These are phyloP conservation scores for Rhizopogon roseolus DNA, from an alignment of 768 basidiomycete genomes.

Conservation along the genomic window DNA sequence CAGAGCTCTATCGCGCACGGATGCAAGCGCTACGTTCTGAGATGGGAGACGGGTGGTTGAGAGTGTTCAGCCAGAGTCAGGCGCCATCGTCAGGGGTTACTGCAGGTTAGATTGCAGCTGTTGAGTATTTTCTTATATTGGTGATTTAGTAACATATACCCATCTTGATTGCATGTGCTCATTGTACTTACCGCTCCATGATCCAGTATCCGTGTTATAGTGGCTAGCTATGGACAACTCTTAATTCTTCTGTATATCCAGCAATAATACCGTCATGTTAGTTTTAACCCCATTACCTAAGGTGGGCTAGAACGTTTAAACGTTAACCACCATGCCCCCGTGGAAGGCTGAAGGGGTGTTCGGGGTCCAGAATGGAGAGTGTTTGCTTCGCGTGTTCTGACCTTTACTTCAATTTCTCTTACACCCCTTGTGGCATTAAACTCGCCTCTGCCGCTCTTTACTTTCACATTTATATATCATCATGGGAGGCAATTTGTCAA, in stretches of 20 bases:
- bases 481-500: slow-evolving; percentile 88
- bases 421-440: slow-evolving; percentile 27
- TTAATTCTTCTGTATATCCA: background rate
- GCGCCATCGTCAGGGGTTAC: slow-evolving; percentile 7
- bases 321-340: too few relatives aligned
- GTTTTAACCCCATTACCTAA: background rate
- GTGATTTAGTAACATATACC: background rate
- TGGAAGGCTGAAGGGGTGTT: slow-evolving; percentile 12
- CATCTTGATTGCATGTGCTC: background rate
- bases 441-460: slow-evolving; percentile 61
- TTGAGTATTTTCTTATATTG: background rate
- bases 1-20: slow-evolving; percentile 67
- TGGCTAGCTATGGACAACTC: background rate
- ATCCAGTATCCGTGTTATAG: background rate
- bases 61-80: slow-evolving; percentile 72
- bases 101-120: slow-evolving; percentile 3
- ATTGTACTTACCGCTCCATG: background rate
- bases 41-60: slow-evolving; percentile 88
- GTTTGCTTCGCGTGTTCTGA: background rate
- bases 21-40: slow-evolving; percentile 83
- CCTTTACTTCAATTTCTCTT: slow-evolving; percentile 16
- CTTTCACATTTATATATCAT: slow-evolving; percentile 27
- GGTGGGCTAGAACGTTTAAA: too few relatives aligned
- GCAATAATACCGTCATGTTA: too few relatives aligned
- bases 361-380: slow-evolving; percentile 22